Base-by-base conservation (phyloP, 768 basidiomycete species). In the Russula sp. region DNA sequence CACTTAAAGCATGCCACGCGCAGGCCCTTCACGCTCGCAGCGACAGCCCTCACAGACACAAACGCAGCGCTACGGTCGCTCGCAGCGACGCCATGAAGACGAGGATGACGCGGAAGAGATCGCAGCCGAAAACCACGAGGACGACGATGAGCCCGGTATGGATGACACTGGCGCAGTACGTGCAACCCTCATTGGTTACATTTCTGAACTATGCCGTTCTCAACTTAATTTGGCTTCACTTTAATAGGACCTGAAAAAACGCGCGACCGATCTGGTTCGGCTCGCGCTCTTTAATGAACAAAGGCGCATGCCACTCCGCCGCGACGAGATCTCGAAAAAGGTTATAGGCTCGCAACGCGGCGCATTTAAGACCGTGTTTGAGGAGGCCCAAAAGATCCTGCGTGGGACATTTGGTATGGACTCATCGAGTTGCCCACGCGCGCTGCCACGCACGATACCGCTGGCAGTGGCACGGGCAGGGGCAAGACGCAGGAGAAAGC, bases 281-380 rank as follows among this genome's bases (percentile, higher is more conserved):
- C 80, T 92, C 26, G 91, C 92, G 3, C 78, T 98, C 48, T 95
- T 94, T 73, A 80, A 79, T 5, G 93, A 96, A 72, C 84, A 89
- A 60, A 84, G 80, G 71, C 81, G 91, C 57, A 74, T 77, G 13
- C 79, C 85, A 2, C 74, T 97, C 55, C 82, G 83, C 40, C 80
- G 92, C 48, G 89, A 94, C n/a, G 93, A 96, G 46, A 90, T 95
- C 55, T 84, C 81, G 44, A 94, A 94, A 76, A 90, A 90, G 84
- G 83, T 86, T 1, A 72, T 86, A 30, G 80, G 79, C 3, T 75
- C 78, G 16, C 69, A 77, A 44, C 73, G 84, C 2, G 80, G 87
- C 51, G 69, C 80, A 0, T 95, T 94, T 76, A 83, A 82, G n/a
- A 67, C 72, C 0, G 84, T 95, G 26, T 82, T 92, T 42, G 72